Percentiles rank a stretch among this genome's conserved stretches.
Evolutionary conservation across 768 basidiomycete species (phyloP).

Genomic region (Auricularia cornea): DNA sequence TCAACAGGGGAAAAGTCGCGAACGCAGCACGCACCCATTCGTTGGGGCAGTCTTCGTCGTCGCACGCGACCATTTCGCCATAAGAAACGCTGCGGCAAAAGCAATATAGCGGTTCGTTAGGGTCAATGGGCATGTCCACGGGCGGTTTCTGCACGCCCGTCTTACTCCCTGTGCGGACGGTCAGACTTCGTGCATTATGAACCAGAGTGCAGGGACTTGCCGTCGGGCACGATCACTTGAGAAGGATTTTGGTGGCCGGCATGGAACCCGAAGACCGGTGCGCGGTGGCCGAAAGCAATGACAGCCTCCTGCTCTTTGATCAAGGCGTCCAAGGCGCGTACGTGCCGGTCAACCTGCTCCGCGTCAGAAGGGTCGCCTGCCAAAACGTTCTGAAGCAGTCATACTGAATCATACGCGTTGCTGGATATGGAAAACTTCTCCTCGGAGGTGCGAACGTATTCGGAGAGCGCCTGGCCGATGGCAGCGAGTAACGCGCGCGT

Average conservation of each 20-base stretch:
- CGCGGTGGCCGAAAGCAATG: background rate
- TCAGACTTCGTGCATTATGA: too few species aligned
- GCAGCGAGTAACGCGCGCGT: background rate
- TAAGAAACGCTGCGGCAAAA: constrained; percentile 77
- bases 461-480: background rate
- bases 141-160: background rate
- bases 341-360: background rate
- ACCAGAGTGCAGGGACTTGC: too few species aligned
- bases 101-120: constrained; percentile 63
- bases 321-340: background rate
- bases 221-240: background rate
- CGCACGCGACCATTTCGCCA: constrained; percentile 94
- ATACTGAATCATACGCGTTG: background rate
- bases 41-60: constrained; percentile 65
- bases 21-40: constrained; percentile 91
- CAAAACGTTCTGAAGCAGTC: background rate
- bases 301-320: background rate
- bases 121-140: constrained; percentile 16
- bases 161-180: background rate
- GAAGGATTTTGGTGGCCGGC: background rate
- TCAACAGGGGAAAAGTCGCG: constrained; percentile 35
- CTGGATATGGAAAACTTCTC: background rate
- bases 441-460: background rate
- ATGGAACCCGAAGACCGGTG: background rate
- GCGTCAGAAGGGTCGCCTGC: background rate